phyloP scores from a whole-genome alignment of 2,329 filamentous ascomycete species.

The Arthrobotrys musiformis region DNA sequence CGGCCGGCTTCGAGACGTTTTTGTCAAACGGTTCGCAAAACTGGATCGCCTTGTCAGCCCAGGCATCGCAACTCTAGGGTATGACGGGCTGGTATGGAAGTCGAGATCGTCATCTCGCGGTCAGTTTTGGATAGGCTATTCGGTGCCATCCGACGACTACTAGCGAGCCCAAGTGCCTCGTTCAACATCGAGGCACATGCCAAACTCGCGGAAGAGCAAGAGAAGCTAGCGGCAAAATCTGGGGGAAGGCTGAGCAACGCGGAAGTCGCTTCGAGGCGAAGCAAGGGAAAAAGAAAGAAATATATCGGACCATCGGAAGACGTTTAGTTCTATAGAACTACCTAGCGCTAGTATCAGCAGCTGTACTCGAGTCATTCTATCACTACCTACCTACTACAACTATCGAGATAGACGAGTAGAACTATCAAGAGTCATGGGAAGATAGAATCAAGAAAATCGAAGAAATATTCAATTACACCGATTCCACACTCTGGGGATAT shows the following conservation, averaged over 20 bases:
- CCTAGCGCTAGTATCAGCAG: conserved; percentile 57
- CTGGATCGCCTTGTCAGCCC: conserved; percentile 32
- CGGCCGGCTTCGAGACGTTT: conserved; percentile 16
- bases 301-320: conserved; percentile 55
- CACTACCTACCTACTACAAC: conserved; percentile 56
- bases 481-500: conserved; percentile 42
- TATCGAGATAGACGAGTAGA: conserved; percentile 57
- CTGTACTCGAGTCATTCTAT: conserved; percentile 57
- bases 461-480: conserved; percentile 54
- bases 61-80: conserved; percentile 8
- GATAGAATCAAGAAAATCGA: conserved; percentile 57
- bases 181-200: conserved; percentile 44
- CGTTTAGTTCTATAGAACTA: conserved; percentile 56
- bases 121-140: conserved; percentile 27
- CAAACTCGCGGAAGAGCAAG: conserved; percentile 26
- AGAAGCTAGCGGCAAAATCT: conserved; percentile 27
- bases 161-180: conserved; percentile 30
- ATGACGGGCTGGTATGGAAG: conserved; percentile 9
- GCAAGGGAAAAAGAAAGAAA: conserved; percentile 35
- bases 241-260: conserved; percentile 19
- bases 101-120: conserved; percentile 11
- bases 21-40: conserved; percentile 7
- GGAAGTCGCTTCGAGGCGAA: conserved; percentile 26
- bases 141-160: conserved; percentile 2
- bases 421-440: conserved; percentile 56